Percentiles rank a stretch among this genome's conserved stretches.
These are phyloP conservation scores for Saturnispora dispora DNA, from an alignment of 805 yeast genomes.

Conservation along the genomic window DNA sequence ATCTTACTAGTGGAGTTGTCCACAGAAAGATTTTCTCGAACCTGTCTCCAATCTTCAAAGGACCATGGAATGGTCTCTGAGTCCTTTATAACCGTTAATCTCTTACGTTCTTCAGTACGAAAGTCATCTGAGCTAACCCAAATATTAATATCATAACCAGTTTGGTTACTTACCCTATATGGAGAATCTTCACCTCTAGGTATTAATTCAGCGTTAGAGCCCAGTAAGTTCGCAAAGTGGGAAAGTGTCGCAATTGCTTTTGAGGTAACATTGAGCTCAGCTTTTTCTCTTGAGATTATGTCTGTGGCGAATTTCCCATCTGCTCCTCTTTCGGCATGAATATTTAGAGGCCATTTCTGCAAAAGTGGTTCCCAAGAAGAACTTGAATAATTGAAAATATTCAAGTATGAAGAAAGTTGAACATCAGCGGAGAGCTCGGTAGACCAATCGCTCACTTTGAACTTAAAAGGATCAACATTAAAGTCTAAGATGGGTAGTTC, in stretches of 20 bases:
- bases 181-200: slow-evolving; percentile 79
- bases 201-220: slow-evolving; percentile 44
- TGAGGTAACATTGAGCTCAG: slow-evolving; percentile 76
- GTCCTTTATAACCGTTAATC: slow-evolving; percentile 34
- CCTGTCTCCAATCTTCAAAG: slow-evolving; percentile 86
- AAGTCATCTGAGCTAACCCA: slow-evolving; percentile 55
- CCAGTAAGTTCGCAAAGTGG: slow-evolving; percentile 52
- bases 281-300: slow-evolving; percentile 62
- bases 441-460: slow-evolving; percentile 76
- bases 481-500: slow-evolving; percentile 83
- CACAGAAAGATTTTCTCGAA: slow-evolving; percentile 70
- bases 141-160: slow-evolving; percentile 72
- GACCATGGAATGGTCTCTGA: slow-evolving; percentile 66
- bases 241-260: slow-evolving; percentile 71
- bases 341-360: slow-evolving; percentile 77
- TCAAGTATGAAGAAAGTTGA: slow-evolving; percentile 54
- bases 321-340: slow-evolving; percentile 48
- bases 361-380: slow-evolving; percentile 93
- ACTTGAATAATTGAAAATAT: slow-evolving; percentile 78
- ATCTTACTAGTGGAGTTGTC: slow-evolving; percentile 53
- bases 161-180: slow-evolving; percentile 68
- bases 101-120: slow-evolving; percentile 19
- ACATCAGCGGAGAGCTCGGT: slow-evolving; percentile 67
- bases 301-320: slow-evolving; percentile 49
- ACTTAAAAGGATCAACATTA: slow-evolving; percentile 58